Base-by-base conservation (phyloP, 164 flowering plant species). In the Taxillus chinensis region DNA sequence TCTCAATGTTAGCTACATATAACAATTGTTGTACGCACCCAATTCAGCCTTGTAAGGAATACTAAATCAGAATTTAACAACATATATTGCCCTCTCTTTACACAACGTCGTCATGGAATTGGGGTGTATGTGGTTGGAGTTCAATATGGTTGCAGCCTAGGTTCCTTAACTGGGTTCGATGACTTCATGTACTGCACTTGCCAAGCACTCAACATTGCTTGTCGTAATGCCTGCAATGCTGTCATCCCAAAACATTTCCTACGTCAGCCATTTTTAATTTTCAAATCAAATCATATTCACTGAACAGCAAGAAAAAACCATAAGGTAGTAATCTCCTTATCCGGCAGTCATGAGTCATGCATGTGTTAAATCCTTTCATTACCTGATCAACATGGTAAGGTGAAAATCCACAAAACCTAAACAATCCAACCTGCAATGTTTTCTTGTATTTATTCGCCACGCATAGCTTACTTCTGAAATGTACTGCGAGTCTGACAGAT, bases 151-250 rank as follows among this genome's bases (percentile, higher is more conserved):
- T 59, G 40, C 66, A 60, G 39, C 10, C 46, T 43, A 55, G 50
- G 41, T 38, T 27, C 16, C 41, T 57, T 65, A 9, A 62, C 16
- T 52, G 27, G 3, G 41, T 62, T 41, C 62, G n/a, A 71, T 71
- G n/a, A 69, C 76, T 68, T 73, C 69, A 65, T 76, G 71, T 37
- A 73, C 68, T 59, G 75, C 70, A 60, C 60, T 73, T 55, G 74
- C 76, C 46, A 76, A 48, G 58, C 70, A 73, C 49, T 17, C 59
- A 40, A 68, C 70, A 63, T 76, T 73, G 14, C 60, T 41, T n/a
- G 69, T 61, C 3, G 79, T 75, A 5, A 75, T 67, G 14, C 76
- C 79, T 27, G 79, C 79, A 69, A 73, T 70, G 66, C 76, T 72
- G 76, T 58, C 5, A 15, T 7, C 9, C 52, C 52, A 49, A 9